Base-by-base conservation (phyloP, 805 yeast genomes). In the Middelhovenomyces tepae region DNA sequence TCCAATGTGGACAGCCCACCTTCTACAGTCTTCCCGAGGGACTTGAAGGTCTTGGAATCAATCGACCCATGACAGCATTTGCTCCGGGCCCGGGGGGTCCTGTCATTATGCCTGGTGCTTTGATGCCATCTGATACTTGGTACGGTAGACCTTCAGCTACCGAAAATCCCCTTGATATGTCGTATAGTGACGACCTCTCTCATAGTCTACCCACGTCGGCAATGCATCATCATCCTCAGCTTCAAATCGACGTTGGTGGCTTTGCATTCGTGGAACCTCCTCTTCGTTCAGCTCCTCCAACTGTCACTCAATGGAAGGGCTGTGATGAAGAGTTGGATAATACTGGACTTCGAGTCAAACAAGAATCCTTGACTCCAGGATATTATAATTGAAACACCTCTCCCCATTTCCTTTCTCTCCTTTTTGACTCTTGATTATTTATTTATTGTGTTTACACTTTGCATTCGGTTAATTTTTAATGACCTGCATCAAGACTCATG, bases 81-180 rank as follows among this genome's bases (percentile, higher is more conserved):
- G 18, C 30, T 27, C 17, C 21, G 16, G 9, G 30, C 16, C 30
- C 30, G 18, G 30, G 16, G 30, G 30, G 16, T 27, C 30, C 30
- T n/a, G n/a, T n/a, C 30, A 13, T 14, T 21, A 7, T 21, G 18
- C 19, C 30, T 16, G 19, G n/a, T 21, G 19, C 18, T 21, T 10
- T 19, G 21, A 7, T 27, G 21, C 20, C 16, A 16, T 13, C 21
- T 16, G 11, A 21, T 21, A n/a, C 21, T 21, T 7, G 30, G 21
- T 9, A 21, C 30, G 20, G 30, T 21, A 6, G 30, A 19, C 7
- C 30, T 27, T 8, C 16, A 16, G 30, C 18, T 21, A 8, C 18
- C 30, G 7, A 21, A 27, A n/a, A 19, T 16, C 19, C 18, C 30
- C 9, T 21, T n/a, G n/a, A n/a, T n/a, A n/a, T 27, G 17, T 27